phyloP scores from a whole-genome alignment of 1,139 yeast species.

The Pichia terricola region DNA sequence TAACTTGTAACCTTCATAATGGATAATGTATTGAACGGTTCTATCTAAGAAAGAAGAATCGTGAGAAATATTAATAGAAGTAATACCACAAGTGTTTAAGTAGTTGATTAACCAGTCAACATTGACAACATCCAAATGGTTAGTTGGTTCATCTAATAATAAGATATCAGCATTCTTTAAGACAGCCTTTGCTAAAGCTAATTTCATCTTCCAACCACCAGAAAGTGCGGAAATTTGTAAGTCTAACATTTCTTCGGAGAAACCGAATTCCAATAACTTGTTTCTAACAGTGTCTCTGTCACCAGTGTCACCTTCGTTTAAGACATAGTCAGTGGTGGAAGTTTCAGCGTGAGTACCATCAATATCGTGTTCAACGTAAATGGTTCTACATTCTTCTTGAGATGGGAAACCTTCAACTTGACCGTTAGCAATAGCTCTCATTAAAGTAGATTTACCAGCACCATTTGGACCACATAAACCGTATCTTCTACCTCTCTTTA shows the following conservation, averaged over 20 bases:
- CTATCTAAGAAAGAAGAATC: slow-evolving; percentile 99
- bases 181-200: slow-evolving; percentile 98
- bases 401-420: slow-evolving; percentile 99
- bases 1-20: slow-evolving; percentile 99
- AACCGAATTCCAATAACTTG: slow-evolving; percentile 80
- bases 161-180: slow-evolving; percentile 97
- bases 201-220: slow-evolving; percentile 99
- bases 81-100: slow-evolving; percentile 96
- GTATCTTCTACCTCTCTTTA: slow-evolving; percentile 98
- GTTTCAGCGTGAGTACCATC: slow-evolving; percentile 97
- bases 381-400: slow-evolving; percentile 97
- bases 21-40: slow-evolving; percentile 95
- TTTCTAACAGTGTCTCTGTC: slow-evolving; percentile 58
- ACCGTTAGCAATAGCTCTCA: slow-evolving; percentile 99
- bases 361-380: slow-evolving; percentile 98
- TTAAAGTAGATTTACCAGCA: slow-evolving; percentile 99
- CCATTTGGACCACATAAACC: slow-evolving; percentile 99
- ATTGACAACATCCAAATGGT: slow-evolving; percentile 98
- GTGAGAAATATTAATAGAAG: slow-evolving; percentile 97
- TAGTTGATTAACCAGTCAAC: slow-evolving; percentile 99
- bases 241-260: slow-evolving; percentile 82
- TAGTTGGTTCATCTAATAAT: slow-evolving; percentile 98
- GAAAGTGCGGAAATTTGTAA: slow-evolving; percentile 95
- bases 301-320: slow-evolving; percentile 44
- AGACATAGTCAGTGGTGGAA: slow-evolving; percentile 83